These are phyloP conservation scores for Ophiostoma novo-ulmi DNA, from an alignment of 2,329 filamentous ascomycete genomes.

Conservation along the genomic window DNA sequence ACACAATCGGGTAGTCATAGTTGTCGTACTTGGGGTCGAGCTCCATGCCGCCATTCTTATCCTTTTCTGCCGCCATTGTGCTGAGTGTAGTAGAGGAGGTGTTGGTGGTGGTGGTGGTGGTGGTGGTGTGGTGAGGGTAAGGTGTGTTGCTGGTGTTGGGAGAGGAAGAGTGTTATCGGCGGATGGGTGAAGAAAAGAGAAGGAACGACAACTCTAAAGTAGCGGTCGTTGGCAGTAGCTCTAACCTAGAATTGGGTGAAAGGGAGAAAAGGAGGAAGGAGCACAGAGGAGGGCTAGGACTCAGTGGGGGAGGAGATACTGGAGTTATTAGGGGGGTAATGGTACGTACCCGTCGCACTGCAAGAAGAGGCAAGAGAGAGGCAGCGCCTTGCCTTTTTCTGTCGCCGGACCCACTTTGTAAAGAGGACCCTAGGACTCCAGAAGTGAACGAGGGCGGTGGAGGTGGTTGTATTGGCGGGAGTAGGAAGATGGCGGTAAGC, in stretches of 20 bases:
- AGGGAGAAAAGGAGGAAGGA: background rate
- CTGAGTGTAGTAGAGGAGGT: background rate
- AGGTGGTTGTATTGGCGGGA: constrained; percentile 11
- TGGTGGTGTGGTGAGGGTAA: background rate
- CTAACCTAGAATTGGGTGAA: background rate
- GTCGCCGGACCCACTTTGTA: background rate
- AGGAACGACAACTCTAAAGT: background rate
- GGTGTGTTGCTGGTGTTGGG: background rate
- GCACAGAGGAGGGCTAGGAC: background rate
- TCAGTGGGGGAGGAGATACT: background rate
- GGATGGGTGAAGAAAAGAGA: constrained; percentile 1
- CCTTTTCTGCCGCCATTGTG: constrained; percentile 22
- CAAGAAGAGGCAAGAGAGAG: background rate
- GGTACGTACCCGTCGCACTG: constrained; percentile 3
- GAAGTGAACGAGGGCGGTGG: constrained; percentile 7
- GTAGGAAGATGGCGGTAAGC: constrained; percentile 6
- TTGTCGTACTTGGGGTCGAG: constrained; percentile 89
- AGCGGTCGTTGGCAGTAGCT: constrained; percentile 11
- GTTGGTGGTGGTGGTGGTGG: constrained; percentile 3
- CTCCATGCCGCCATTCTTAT: constrained; percentile 40
- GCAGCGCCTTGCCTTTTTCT: background rate
- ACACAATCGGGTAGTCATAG: constrained; percentile 84
- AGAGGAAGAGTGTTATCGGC: background rate
- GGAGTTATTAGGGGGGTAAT: background rate
- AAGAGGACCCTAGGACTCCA: background rate